Conservation (phyloP, 176 grass and related monocot genomes). For the Triticum dicoccoides region DNA sequence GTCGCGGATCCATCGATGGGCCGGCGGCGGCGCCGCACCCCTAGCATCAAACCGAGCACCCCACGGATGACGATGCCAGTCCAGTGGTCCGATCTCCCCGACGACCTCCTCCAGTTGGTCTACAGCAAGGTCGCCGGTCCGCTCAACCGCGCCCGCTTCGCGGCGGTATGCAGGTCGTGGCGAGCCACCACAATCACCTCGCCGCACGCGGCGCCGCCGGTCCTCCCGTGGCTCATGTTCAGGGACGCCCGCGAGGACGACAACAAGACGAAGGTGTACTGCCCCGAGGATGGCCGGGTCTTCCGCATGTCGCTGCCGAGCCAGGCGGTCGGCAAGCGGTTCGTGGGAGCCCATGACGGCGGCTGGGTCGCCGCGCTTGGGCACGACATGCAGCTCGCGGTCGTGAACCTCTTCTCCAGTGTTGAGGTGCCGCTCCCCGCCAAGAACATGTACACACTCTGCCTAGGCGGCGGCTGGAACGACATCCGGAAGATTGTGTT, state of each 20-base stretch:
- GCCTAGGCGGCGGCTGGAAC: neutral
- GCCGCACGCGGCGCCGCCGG: neutral
- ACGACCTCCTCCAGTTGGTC: neutral
- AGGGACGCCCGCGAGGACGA: neutral
- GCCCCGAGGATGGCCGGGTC: neutral
- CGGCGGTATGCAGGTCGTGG: neutral
- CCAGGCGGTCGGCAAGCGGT: neutral
- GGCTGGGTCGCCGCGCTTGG: neutral
- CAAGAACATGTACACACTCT: too few relatives aligned
- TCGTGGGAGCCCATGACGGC: neutral
- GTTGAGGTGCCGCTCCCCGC: neutral
- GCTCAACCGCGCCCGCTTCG: neutral
- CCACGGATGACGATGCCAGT: too few relatives aligned
- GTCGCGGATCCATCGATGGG: too few relatives aligned
- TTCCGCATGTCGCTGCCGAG: neutral
- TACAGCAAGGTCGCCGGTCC: neutral
- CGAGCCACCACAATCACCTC: accelerated
- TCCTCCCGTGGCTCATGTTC: neutral
- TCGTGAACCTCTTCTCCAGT: neutral
- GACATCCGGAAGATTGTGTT: neutral
- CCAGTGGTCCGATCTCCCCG: neutral
- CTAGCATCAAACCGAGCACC: too few relatives aligned
- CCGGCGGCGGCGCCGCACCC: too few relatives aligned
- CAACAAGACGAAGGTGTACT: neutral
- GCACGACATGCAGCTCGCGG: neutral